phyloP scores from a whole-genome alignment of 139 green algal species.

The Nannochloris sp. region DNA sequence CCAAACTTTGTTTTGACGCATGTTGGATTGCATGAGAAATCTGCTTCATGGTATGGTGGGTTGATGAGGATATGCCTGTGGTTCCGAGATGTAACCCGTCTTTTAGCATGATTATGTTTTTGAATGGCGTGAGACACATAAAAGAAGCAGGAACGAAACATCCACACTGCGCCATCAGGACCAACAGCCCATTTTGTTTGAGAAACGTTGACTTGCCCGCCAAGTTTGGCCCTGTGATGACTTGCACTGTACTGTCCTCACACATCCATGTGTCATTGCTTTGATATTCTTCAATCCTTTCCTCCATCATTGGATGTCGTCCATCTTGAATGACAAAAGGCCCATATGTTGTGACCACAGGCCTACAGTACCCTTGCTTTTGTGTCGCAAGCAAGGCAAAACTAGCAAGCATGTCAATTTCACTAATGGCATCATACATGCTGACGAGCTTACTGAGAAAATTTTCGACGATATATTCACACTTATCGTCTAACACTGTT shows the following conservation, averaged over 20 bases:
- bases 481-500: slow-evolving; percentile 54
- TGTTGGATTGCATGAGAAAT: slow-evolving; percentile 45
- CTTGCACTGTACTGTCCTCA: slow-evolving; percentile 41
- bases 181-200: slow-evolving; percentile 56
- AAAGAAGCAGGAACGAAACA: slow-evolving; percentile 60
- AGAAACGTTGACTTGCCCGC: slow-evolving; percentile 73
- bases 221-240: slow-evolving; percentile 79
- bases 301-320: slow-evolving; percentile 39
- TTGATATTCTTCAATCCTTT: slow-evolving; percentile 6
- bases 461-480: slow-evolving; percentile 15
- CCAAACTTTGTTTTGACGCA: slow-evolving; percentile 34
- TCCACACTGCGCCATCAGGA: slow-evolving; percentile 68
- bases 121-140: slow-evolving; percentile 37
- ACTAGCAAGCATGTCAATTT: slow-evolving; percentile 72
- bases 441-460: slow-evolving; percentile 57
- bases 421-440: slow-evolving; percentile 60
- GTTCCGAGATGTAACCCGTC: slow-evolving; percentile 2
- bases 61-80: neutral
- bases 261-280: slow-evolving; percentile 67
- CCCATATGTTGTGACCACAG: slow-evolving; percentile 24
- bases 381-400: slow-evolving; percentile 42
- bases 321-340: slow-evolving; percentile 46
- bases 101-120: slow-evolving; percentile 48
- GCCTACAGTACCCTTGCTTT: slow-evolving; percentile 32
- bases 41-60: slow-evolving; percentile 29